Conservation (phyloP, 2,329 filamentous ascomycete genomes). For the Penicillium expansum region DNA sequence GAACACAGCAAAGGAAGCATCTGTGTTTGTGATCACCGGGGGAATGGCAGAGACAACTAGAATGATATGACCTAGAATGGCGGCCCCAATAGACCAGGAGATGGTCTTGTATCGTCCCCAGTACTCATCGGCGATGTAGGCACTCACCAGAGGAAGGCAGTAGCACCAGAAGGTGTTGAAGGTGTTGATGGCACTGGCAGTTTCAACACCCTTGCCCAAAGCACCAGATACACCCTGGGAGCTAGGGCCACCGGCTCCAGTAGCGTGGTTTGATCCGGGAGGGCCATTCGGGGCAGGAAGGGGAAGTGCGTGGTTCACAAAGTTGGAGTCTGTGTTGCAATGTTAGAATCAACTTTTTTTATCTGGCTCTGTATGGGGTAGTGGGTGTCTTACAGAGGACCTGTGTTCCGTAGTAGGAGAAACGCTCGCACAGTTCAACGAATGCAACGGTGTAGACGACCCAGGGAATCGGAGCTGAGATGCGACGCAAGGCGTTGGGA, state of each 20-base stretch:
- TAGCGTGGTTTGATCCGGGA: not conserved
- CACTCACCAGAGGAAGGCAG: conserved; percentile 59
- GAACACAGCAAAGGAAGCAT: not conserved
- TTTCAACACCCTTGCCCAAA: conserved; percentile 49
- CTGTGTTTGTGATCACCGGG: not conserved
- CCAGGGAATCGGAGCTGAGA: conserved; percentile 55
- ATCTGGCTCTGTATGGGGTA: not conserved
- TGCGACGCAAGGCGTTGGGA: conserved; percentile 24
- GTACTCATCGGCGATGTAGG: conserved; percentile 67
- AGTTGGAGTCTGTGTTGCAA: not conserved
- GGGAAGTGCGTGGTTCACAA: not conserved
- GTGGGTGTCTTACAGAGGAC: not conserved
- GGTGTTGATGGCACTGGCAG: conserved; percentile 50
- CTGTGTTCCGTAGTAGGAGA: conserved; percentile 69
- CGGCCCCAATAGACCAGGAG: conserved; percentile 61
- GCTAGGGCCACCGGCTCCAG: not conserved
- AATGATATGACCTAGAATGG: conserved; percentile 54
- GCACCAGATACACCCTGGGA: not conserved
- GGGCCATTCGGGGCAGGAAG: not conserved
- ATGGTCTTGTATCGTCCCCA: conserved; percentile 71
- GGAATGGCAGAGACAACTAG: not conserved
- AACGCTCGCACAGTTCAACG: conserved; percentile 72
- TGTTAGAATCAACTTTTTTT: not conserved
- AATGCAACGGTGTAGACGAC: conserved; percentile 67
- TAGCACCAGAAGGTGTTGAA: conserved; percentile 65